These are phyloP conservation scores for Claviceps arundinis DNA, from an alignment of 2,329 filamentous ascomycete genomes.

Conservation along the genomic window DNA sequence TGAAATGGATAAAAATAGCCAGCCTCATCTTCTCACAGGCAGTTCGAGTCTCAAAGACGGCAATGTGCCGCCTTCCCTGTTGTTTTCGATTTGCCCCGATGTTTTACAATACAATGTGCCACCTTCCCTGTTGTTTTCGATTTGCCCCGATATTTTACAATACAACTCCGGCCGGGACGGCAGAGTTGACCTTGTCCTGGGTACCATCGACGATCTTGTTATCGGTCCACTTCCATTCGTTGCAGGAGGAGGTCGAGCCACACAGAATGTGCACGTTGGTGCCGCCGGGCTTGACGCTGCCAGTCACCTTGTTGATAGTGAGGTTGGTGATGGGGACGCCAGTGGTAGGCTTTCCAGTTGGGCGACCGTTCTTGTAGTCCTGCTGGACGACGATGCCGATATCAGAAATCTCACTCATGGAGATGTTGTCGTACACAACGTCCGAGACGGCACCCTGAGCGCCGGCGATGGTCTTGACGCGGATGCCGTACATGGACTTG, in stretches of 20 bases:
- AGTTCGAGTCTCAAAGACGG: neutral
- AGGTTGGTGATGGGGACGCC: slow-evolving; percentile 42
- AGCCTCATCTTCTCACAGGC: neutral
- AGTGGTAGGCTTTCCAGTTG: slow-evolving; percentile 28
- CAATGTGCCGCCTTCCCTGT: neutral
- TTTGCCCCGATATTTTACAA: slow-evolving; percentile 3
- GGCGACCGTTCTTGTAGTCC: slow-evolving; percentile 35
- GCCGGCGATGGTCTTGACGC: neutral
- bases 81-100: neutral
- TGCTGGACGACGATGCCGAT: slow-evolving; percentile 26
- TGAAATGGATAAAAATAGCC: neutral
- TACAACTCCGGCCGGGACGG: neutral
- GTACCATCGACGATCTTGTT: neutral
- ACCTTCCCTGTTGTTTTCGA: neutral
- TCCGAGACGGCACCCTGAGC: neutral
- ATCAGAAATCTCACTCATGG: slow-evolving; percentile 23
- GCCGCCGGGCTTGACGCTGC: neutral
- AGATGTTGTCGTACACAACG: neutral
- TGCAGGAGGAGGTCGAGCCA: neutral
- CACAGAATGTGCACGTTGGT: neutral
- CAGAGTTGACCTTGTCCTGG: neutral
- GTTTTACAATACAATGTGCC: slow-evolving; percentile 4
- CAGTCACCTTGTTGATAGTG: slow-evolving; percentile 18
- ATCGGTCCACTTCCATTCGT: neutral
- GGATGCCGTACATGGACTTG: neutral